Percentiles rank a stretch among this genome's conserved stretches.
These are phyloP conservation scores for Coemansia sp. DNA, from an alignment of 192 early-diverging fungal genomes.

Conservation along the genomic window DNA sequence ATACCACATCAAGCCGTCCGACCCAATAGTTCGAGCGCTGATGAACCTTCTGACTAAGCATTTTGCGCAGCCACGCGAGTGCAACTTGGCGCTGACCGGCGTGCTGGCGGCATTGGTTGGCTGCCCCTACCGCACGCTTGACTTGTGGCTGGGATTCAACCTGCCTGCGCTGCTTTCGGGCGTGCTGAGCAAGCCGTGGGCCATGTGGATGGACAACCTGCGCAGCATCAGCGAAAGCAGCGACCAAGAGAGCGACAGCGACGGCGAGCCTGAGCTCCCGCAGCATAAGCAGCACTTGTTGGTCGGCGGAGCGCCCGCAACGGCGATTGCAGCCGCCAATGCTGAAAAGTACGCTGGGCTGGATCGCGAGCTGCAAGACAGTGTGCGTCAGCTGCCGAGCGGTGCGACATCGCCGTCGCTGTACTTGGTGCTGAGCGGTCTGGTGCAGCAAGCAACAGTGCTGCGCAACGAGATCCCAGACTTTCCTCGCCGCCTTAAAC, in stretches of 20 bases:
- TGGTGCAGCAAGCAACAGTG: slow-evolving; percentile 49
- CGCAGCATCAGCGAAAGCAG: slow-evolving; percentile 33
- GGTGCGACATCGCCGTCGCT: slow-evolving; percentile 49
- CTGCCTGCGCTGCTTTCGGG: slow-evolving; percentile 36
- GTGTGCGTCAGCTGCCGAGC: slow-evolving; percentile 27
- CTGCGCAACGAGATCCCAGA: slow-evolving; percentile 51
- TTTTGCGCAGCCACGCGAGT: slow-evolving; percentile 81
- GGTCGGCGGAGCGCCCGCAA: slow-evolving; percentile 39
- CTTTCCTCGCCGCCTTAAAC: slow-evolving; percentile 46
- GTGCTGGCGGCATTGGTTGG: slow-evolving; percentile 81
- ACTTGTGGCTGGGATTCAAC: slow-evolving; percentile 67
- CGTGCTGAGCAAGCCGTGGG: slow-evolving; percentile 50
- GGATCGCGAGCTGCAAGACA: slow-evolving; percentile 41
- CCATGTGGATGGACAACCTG: slow-evolving; percentile 50
- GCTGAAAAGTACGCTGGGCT: slow-evolving; percentile 39
- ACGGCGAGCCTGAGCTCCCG: slow-evolving; percentile 42
- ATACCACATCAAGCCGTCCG: slow-evolving; percentile 57
- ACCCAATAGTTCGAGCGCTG: slow-evolving; percentile 69
- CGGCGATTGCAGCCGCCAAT: slow-evolving; percentile 38
- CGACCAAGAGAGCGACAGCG: slow-evolving; percentile 31
- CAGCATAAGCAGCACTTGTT: slow-evolving; percentile 7
- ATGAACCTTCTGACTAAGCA: slow-evolving; percentile 71
- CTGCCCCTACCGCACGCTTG: slow-evolving; percentile 70
- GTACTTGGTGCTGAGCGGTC: slow-evolving; percentile 43
- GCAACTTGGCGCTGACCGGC: slow-evolving; percentile 90